phyloP scores from a whole-genome alignment of 2,329 filamentous ascomycete species.

The Endocalyx cinctus region DNA sequence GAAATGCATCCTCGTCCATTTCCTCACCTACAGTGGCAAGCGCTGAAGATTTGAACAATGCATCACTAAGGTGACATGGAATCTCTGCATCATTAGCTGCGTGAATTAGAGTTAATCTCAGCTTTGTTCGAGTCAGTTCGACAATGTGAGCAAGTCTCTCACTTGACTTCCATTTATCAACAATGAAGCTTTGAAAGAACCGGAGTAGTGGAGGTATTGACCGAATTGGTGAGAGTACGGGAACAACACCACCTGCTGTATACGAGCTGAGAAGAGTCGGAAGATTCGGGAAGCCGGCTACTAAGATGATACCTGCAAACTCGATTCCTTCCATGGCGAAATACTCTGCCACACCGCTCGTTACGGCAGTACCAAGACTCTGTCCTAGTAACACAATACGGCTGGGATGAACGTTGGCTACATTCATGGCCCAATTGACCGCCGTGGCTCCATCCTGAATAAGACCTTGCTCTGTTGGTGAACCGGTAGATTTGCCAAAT shows the following conservation, averaged over 20 bases:
- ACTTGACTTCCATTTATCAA: constrained; percentile 79
- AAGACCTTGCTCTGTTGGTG: constrained; percentile 73
- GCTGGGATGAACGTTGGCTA: constrained; percentile 59
- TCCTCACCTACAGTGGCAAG: constrained; percentile 40
- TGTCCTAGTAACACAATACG: constrained; percentile 81
- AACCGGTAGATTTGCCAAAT: constrained; percentile 76
- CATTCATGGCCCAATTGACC: constrained; percentile 65
- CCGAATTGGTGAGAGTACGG: constrained; percentile 71
- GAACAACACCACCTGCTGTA: constrained; percentile 70
- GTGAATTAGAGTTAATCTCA: constrained; percentile 72
- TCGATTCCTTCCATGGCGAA: constrained; percentile 58
- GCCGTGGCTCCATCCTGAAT: constrained; percentile 73
- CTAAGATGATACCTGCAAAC: constrained; percentile 75
- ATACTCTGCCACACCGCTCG: constrained; percentile 67
- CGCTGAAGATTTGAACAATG: constrained; percentile 57
- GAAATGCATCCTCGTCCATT: constrained; percentile 33
- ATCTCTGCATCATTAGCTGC: constrained; percentile 80
- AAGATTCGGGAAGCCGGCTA: constrained; percentile 74
- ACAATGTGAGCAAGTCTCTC: constrained; percentile 58
- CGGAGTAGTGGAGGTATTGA: constrained; percentile 60
- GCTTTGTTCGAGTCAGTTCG: constrained; percentile 41
- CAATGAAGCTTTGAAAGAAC: constrained; percentile 57
- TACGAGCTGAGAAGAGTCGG: constrained; percentile 72
- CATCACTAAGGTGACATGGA: constrained; percentile 64
- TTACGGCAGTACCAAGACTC: constrained; percentile 82